Conservation (phyloP, 768 basidiomycete genomes). For the Lepiota venenata region DNA sequence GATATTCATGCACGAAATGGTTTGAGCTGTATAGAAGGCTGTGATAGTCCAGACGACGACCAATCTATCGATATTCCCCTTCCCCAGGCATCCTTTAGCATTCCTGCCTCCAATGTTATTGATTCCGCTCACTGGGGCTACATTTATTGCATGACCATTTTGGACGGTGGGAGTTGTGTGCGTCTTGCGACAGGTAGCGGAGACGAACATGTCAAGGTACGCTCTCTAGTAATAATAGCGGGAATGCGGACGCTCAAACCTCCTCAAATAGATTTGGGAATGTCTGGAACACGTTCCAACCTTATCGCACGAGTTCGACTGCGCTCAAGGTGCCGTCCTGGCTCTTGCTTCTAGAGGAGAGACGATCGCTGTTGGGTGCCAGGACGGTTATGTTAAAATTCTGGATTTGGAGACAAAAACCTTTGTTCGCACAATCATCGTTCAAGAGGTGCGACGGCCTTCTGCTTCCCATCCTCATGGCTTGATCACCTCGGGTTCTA, state of each 20-base stretch:
- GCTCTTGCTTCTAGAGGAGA: constrained; percentile 72
- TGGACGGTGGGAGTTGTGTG: constrained; percentile 24
- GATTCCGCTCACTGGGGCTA: constrained; percentile 95
- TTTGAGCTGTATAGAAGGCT: constrained; percentile 21
- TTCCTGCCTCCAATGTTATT: constrained; percentile 69
- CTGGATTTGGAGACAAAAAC: constrained; percentile 90
- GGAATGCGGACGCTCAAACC: neutral
- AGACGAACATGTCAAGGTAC: constrained; percentile 85
- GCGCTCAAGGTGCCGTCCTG: constrained; percentile 78
- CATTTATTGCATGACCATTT: constrained; percentile 72
- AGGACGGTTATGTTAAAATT: constrained; percentile 90
- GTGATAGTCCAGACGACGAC: constrained; percentile 30
- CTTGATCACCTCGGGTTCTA: constrained; percentile 21
- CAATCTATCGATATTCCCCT: constrained; percentile 21
- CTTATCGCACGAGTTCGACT: constrained; percentile 64
- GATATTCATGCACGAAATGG: constrained; percentile 66
- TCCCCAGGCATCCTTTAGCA: constrained; percentile 43
- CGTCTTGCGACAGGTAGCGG: constrained; percentile 85
- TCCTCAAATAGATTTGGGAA: constrained; percentile 58
- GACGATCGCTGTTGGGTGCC: constrained; percentile 89
- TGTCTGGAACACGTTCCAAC: constrained; percentile 42
- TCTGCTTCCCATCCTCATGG: neutral
- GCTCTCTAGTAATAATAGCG: constrained; percentile 2
- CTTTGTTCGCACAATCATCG: constrained; percentile 80
- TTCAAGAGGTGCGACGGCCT: constrained; percentile 57